These are phyloP conservation scores for Cladophialophora bantiana DNA, from an alignment of 2,329 filamentous ascomycete species.

Conservation along the genomic window DNA sequence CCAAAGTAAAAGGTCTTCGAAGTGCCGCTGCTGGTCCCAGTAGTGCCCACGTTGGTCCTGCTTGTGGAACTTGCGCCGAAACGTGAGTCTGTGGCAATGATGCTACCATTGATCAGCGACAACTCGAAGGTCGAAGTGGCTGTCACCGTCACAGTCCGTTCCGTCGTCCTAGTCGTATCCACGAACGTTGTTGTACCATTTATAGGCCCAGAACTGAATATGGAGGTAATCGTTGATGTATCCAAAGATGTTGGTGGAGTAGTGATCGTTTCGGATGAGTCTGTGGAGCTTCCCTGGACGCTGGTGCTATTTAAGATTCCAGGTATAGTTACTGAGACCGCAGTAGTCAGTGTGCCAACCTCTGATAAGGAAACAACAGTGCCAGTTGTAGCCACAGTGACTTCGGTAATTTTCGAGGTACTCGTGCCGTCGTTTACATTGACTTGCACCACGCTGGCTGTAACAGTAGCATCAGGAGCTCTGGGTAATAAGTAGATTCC, in stretches of 20 bases:
- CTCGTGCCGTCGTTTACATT: conserved; percentile 39
- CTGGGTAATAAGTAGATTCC: conserved; percentile 34
- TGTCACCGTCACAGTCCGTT: conserved; percentile 35
- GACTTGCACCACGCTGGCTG: conserved; percentile 35
- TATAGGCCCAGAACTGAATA: not conserved
- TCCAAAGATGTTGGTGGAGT: conserved; percentile 14
- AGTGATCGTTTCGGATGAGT: conserved; percentile 31
- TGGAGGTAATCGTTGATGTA: conserved; percentile 22
- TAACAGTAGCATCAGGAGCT: conserved; percentile 37
- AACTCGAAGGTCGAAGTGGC: conserved; percentile 37
- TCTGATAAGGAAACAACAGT: conserved; percentile 35
- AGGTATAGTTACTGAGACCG: conserved; percentile 31
- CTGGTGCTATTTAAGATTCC: conserved; percentile 19
- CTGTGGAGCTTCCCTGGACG: conserved; percentile 12
- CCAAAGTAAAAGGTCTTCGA: conserved; percentile 30
- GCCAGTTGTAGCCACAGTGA: conserved; percentile 32
- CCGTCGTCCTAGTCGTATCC: conserved; percentile 11
- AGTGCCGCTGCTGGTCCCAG: conserved; percentile 6
- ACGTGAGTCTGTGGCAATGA: conserved; percentile 22
- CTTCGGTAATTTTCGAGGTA: conserved; percentile 33
- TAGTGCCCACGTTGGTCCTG: conserved; percentile 12
- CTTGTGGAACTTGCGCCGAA: conserved; percentile 9
- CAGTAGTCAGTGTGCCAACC: conserved; percentile 25
- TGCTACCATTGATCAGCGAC: conserved; percentile 36
- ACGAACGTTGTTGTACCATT: conserved; percentile 15